Percentiles rank a stretch among this genome's conserved stretches.
phyloP scores from a whole-genome alignment of 2,329 filamentous ascomycete genomes.

The Penicillium psychrosexuale region DNA sequence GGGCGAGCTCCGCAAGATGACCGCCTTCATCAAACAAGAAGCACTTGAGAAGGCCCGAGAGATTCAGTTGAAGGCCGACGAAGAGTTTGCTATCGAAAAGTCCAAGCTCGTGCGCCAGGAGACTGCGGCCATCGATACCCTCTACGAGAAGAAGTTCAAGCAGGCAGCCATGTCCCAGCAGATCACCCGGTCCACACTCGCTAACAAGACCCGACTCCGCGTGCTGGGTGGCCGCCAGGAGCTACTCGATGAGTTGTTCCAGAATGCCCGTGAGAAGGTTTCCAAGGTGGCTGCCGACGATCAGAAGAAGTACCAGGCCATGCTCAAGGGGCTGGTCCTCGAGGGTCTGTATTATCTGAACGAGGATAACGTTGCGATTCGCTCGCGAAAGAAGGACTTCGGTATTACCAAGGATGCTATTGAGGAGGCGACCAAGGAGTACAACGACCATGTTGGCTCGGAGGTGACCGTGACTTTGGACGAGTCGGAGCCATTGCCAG shows the following conservation, averaged over 20 bases:
- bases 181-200: conserved; percentile 91
- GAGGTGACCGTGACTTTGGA: conserved; percentile 70
- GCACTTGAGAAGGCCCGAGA: conserved; percentile 94
- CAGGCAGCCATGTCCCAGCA: conserved; percentile 97
- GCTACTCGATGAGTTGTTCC: conserved; percentile 85
- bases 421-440: conserved; percentile 73
- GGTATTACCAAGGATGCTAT: conserved; percentile 74
- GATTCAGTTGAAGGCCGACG: conserved; percentile 97
- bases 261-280: conserved; percentile 72
- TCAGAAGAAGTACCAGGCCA: conserved; percentile 64
- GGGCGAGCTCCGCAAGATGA: conserved; percentile 99
- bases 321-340: conserved; percentile 77
- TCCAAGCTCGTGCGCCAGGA: conserved; percentile 97
- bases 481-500: conserved; percentile 73
- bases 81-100: conserved; percentile 99
- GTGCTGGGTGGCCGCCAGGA: conserved; percentile 85
- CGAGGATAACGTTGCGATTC: conserved; percentile 72
- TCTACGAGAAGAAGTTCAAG: conserved; percentile 99
- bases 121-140: conserved; percentile 82
- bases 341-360: conserved; percentile 86
- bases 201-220: conserved; percentile 92
- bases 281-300: conserved; percentile 56
- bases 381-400: conserved; percentile 75
- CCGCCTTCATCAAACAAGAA: conserved; percentile 98
- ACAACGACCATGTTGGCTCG: conserved; percentile 72